A percentile compares a stretch with the other conserved stretches of the same genome.
These are phyloP conservation scores for Rhynchospora breviuscula DNA, from an alignment of 176 grass and related monocot species.

Conservation along the genomic window DNA sequence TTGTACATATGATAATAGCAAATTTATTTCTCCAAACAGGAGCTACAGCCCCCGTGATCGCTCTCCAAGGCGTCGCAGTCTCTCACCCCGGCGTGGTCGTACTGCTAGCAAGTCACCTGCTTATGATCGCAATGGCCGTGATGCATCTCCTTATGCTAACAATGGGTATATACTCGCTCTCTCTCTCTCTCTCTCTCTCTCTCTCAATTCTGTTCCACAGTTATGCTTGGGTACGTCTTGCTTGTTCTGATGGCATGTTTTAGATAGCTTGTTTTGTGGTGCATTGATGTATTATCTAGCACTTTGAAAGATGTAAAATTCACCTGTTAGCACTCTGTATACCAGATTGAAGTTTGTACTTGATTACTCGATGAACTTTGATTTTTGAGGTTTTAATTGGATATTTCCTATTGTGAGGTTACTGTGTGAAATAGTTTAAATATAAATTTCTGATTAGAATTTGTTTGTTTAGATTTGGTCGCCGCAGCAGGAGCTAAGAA, in stretches of 20 bases:
- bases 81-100: slow-evolving; percentile 52
- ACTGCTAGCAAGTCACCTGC: slow-evolving; percentile 70
- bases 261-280: neutral
- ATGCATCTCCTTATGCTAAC: slow-evolving; percentile 44
- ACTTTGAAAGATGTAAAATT: neutral
- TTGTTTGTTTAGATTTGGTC: slow-evolving; percentile 36
- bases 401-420: neutral
- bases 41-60: slow-evolving; percentile 78
- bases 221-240: neutral
- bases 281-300: neutral
- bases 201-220: neutral
- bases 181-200: neutral
- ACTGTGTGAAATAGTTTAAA: neutral
- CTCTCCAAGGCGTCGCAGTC: slow-evolving; percentile 71
- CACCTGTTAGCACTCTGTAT: neutral
- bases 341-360: no score
- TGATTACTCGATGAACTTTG: no score
- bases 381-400: no score
- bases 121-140: slow-evolving; percentile 19
- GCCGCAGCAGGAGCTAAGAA: slow-evolving; percentile 57
- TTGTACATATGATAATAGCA: slow-evolving; percentile 17
- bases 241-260: no score
- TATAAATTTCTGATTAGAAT: neutral
- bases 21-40: slow-evolving; percentile 38
- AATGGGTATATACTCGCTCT: slow-evolving; percentile 48